Conservation (phyloP, 495 filamentous ascomycete species). For the Endocarpon pusillum region DNA sequence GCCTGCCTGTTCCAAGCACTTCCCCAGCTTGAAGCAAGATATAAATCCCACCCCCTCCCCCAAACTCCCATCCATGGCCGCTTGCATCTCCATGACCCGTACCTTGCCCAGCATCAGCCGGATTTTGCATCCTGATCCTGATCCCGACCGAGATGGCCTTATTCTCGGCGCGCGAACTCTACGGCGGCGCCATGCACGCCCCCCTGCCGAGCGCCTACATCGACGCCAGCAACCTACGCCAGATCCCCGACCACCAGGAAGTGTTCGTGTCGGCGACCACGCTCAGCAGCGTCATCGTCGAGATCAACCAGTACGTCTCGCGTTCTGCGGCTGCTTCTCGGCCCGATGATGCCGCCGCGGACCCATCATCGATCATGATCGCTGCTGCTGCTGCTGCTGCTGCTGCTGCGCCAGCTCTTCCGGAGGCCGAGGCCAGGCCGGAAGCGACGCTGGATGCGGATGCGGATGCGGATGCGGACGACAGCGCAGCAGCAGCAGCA, state of each 20-base stretch:
- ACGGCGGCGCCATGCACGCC: slow-evolving; percentile 63
- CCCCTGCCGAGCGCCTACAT: slow-evolving; percentile 55
- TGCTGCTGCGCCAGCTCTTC: slow-evolving; percentile 7
- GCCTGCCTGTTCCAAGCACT: too few relatives aligned
- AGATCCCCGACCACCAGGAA: slow-evolving; percentile 90
- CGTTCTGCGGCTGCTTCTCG: slow-evolving; percentile 12
- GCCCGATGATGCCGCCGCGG: slow-evolving; percentile 13
- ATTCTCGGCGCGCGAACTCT: slow-evolving; percentile 48
- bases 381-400: slow-evolving; percentile 14
- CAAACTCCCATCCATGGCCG: too few relatives aligned
- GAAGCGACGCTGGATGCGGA: too few relatives aligned
- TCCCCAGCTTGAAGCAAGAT: too few relatives aligned
- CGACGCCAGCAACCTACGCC: slow-evolving; percentile 70
- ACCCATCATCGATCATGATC: slow-evolving; percentile 14
- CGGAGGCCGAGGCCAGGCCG: too few relatives aligned
- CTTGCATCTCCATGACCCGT: too few relatives aligned
- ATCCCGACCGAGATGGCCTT: too few relatives aligned
- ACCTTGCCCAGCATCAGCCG: too few relatives aligned
- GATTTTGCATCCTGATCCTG: too few relatives aligned
- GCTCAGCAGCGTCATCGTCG: slow-evolving; percentile 67
- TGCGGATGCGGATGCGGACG: slow-evolving; percentile 44
- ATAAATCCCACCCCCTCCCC: too few relatives aligned
- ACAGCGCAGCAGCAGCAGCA: slow-evolving; percentile 47
- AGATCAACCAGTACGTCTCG: slow-evolving; percentile 61
- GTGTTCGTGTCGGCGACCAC: slow-evolving; percentile 70